A percentile compares a stretch with the other conserved stretches of the same genome.
Evolutionary conservation across 2,329 filamentous ascomycete species (phyloP).

Genomic region (Exophiala calicioides): DNA sequence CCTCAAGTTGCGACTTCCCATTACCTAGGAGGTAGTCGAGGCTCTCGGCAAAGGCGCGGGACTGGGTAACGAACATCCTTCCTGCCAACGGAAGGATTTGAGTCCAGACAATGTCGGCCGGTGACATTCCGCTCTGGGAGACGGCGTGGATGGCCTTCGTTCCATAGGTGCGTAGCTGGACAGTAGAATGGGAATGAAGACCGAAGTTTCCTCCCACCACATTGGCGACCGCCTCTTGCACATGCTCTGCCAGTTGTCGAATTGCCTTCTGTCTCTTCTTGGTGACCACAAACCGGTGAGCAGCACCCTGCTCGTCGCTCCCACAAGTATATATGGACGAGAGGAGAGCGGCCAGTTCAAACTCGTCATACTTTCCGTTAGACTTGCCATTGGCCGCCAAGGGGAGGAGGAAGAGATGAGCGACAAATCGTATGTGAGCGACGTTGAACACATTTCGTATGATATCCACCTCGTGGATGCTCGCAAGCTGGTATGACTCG

Average conservation of each 20-base stretch:
- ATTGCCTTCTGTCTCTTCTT: conserved; percentile 54
- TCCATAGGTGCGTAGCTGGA: conserved; percentile 37
- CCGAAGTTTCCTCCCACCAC: conserved; percentile 58
- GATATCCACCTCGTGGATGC: conserved; percentile 50
- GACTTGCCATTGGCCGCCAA: conserved; percentile 56
- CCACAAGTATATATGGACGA: conserved; percentile 55
- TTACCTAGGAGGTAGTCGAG: conserved; percentile 67
- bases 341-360: conserved; percentile 57
- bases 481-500: conserved; percentile 50
- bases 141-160: conserved; percentile 9
- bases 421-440: conserved; percentile 56
- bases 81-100: conserved; percentile 68
- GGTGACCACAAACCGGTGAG: conserved; percentile 53
- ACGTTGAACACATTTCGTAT: conserved; percentile 55
- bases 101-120: conserved; percentile 15
- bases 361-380: conserved; percentile 54
- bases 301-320: conserved; percentile 58
- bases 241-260: conserved; percentile 58
- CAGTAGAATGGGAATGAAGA: conserved; percentile 50
- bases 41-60: conserved; percentile 69
- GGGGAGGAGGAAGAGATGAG: conserved; percentile 57
- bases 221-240: conserved; percentile 66
- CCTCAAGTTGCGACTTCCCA: conserved; percentile 57
- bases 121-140: conserved; percentile 8
- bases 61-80: conserved; percentile 69